These are phyloP conservation scores for Brettanomyces naardenensis DNA, from an alignment of 805 yeast species.

Conservation along the genomic window DNA sequence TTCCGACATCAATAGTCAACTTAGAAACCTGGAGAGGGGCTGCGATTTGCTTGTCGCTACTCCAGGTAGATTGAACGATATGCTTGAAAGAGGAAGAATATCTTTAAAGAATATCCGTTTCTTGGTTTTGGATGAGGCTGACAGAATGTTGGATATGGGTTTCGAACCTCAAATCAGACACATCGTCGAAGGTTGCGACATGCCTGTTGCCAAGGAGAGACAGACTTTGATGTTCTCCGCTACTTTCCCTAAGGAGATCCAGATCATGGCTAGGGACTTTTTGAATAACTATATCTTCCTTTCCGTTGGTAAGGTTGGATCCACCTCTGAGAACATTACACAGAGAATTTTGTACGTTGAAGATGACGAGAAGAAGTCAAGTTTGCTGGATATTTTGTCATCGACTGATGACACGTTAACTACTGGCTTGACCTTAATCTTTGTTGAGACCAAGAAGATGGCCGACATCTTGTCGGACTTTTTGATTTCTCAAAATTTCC, in stretches of 20 bases:
- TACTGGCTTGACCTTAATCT: conserved; percentile 81
- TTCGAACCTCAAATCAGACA: conserved; percentile 99
- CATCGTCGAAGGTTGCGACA: conserved; percentile 95
- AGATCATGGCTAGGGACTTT: conserved; percentile 95
- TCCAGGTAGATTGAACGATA: conserved; percentile 97
- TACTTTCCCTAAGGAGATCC: conserved; percentile 97
- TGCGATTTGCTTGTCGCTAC: conserved; percentile 97
- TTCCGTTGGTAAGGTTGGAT: conserved; percentile 98
- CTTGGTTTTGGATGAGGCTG: conserved; percentile 97
- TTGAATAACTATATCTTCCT: conserved; percentile 91
- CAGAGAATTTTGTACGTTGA: conserved; percentile 91
- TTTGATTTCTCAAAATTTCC: conserved; percentile 80
- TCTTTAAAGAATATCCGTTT: conserved; percentile 86
- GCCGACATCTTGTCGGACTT: conserved; percentile 94
- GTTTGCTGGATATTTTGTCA: conserved; percentile 77
- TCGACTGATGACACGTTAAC: conserved; percentile 50
- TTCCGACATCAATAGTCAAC: conserved; percentile 84
- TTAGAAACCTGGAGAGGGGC: conserved; percentile 83
- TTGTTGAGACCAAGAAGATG: conserved; percentile 98
- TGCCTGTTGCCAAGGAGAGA: conserved; percentile 87
- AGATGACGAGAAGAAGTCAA: conserved; percentile 84
- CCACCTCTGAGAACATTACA: conserved; percentile 96
- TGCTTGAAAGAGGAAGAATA: conserved; percentile 90
- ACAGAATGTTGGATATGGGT: conserved; percentile 99
- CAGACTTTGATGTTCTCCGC: conserved; percentile 99